A percentile compares a stretch with the other conserved stretches of the same genome.
Conservation (phyloP, 2,329 filamentous ascomycete species). For the Hymenoscyphus occultus region DNA sequence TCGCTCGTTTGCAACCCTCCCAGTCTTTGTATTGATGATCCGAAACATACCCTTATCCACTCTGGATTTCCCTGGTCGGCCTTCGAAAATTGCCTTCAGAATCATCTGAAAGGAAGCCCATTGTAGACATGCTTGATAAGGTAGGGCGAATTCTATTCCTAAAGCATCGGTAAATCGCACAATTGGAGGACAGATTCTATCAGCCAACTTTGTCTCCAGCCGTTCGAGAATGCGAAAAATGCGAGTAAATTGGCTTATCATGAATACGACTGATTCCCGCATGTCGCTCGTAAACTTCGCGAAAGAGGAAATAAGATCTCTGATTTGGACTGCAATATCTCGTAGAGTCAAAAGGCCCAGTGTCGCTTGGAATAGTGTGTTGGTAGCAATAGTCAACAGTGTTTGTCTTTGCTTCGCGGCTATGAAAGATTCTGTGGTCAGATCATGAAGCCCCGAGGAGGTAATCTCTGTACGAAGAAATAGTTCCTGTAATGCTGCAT, state of each 20-base stretch:
- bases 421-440: neutral
- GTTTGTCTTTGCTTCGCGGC: neutral
- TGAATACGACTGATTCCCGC: neutral
- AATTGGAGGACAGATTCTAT: neutral
- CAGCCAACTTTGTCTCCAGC: neutral
- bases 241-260: neutral
- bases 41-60: neutral
- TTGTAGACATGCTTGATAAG: conserved; percentile 12
- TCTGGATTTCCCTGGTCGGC: neutral
- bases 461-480: neutral
- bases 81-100: neutral
- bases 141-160: conserved; percentile 10
- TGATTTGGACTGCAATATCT: neutral
- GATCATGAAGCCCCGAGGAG: neutral
- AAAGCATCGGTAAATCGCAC: conserved; percentile 15
- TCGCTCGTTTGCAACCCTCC: neutral
- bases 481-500: neutral
- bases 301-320: neutral
- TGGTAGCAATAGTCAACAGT: neutral
- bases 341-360: neutral
- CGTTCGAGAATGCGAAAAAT: neutral
- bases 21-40: neutral
- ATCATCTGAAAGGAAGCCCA: conserved; percentile 5
- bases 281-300: neutral
- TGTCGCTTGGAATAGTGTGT: neutral